Base-by-base conservation (phyloP, 2,329 filamentous ascomycete genomes). In the Paecilomyces sp. region DNA sequence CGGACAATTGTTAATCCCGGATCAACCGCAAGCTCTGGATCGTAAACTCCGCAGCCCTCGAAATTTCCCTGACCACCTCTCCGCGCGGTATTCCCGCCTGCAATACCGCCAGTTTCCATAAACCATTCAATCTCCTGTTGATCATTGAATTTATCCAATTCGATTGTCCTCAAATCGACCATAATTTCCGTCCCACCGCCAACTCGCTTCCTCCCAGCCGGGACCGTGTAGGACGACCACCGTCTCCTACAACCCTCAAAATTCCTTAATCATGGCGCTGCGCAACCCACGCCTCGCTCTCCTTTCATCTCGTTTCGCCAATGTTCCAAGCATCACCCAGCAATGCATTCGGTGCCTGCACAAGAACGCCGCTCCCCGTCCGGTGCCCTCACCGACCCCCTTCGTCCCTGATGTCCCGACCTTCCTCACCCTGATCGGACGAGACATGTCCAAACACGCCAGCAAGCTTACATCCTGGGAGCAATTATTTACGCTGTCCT, bases 401-500 rank as follows among this genome's bases (percentile, higher is more conserved):
- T 92, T 96, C 68, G 87, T 96, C 47, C 93, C 92, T 33, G 88
- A 97, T 73, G 86, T 91, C 50, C 73, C 83, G 67, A 94, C 92
- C 15, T 96, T 99, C 76, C 87, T 97, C 63, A 91, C 85, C 36
- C 82, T 97, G 61, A 97, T 97, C 76, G 94, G 94, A 67, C 92
- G 94, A 64, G 88, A 88, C 67, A 86, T 97, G 68, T 87, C 84
- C 70, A 86, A 89, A 71, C 91, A 97, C 79, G 85, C 89, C 55
- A 82, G 85, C 76, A 97, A 97, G 76, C 91, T 99, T 68, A 86
- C 90, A 2, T 88, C 89, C 11, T 97, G 94, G 94, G 89, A 94
- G 57, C 85, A 90, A 5, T 85, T 99, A 54, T 97, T 97, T 82
- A 87, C 87, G 54, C 82, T 94, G 64, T 87, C 85, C 24, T 91